Percentiles rank a stretch among this genome's conserved stretches.
phyloP scores from a whole-genome alignment of 768 basidiomycete genomes.

The Lentinus brumalis region DNA sequence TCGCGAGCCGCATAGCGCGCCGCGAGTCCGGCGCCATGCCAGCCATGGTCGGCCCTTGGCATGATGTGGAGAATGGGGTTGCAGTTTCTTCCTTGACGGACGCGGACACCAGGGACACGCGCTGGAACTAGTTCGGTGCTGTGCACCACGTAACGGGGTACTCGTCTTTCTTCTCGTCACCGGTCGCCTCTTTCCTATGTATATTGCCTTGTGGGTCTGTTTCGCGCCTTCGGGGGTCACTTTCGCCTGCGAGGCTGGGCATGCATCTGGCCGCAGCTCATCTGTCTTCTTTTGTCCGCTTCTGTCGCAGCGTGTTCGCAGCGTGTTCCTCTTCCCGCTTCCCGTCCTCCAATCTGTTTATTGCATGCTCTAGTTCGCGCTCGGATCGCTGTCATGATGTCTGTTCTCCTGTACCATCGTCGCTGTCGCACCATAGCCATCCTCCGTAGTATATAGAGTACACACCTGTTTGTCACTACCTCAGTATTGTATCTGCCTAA shows the following conservation, averaged over 20 bases:
- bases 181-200: constrained; percentile 7
- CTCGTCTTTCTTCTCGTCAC: background rate
- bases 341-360: background rate
- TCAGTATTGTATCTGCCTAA: constrained; percentile 15
- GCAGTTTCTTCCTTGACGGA: constrained; percentile 8
- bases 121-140: constrained; percentile 16
- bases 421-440: constrained; percentile 21
- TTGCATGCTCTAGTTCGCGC: background rate
- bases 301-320: background rate
- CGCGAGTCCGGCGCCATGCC: constrained; percentile 9
- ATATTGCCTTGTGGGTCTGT: constrained; percentile 4
- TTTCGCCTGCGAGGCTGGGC: background rate
- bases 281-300: background rate
- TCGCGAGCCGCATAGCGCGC: background rate
- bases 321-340: background rate
- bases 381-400: background rate
- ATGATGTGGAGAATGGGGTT: background rate
- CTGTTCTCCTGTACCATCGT: constrained; percentile 12
- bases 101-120: constrained; percentile 12
- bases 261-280: background rate
- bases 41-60: constrained; percentile 15
- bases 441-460: constrained; percentile 22
- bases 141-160: constrained; percentile 14
- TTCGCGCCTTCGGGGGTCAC: background rate
- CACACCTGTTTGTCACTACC: constrained; percentile 14